Conservation (phyloP, 208 protist genomes). For the Acanthamoeba castellanii region DNA sequence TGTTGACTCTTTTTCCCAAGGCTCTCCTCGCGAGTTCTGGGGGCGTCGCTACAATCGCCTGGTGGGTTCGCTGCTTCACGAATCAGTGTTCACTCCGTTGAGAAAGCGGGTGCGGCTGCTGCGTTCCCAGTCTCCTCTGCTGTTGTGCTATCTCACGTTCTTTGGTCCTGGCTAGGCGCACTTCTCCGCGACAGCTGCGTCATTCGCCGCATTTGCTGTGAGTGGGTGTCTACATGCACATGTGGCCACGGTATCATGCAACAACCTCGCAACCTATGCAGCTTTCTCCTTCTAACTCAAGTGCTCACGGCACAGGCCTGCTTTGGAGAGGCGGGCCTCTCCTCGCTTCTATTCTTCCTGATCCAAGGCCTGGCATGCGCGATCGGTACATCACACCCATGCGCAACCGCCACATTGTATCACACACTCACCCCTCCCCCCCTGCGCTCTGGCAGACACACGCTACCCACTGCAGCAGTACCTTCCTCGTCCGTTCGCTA, state of each 20-base stretch:
- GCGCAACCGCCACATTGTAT: no score
- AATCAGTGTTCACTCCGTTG: constrained; percentile 6
- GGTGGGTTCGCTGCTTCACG: not conserved
- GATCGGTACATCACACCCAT: not conserved
- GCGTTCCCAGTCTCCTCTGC: no score
- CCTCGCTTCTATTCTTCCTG: not conserved
- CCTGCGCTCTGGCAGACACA: not conserved
- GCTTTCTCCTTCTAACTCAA: not conserved
- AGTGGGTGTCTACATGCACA: not conserved
- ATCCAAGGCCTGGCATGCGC: not conserved
- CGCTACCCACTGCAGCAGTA: not conserved
- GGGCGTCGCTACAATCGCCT: constrained; percentile 1
- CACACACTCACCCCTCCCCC: no score
- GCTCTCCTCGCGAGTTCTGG: not conserved
- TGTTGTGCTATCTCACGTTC: not conserved
- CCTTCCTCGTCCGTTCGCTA: not conserved
- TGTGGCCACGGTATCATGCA: not conserved
- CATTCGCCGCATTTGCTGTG: not conserved
- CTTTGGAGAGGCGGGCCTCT: not conserved
- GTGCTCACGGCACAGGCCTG: not conserved
- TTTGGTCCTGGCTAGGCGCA: not conserved
- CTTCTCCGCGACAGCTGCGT: not conserved
- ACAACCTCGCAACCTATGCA: not conserved
- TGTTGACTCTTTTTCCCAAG: not conserved
- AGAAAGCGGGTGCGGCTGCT: not conserved